Evolutionary conservation across 306 rosid genomes (phyloP).

Genomic region (Bauhinia variegata): DNA sequence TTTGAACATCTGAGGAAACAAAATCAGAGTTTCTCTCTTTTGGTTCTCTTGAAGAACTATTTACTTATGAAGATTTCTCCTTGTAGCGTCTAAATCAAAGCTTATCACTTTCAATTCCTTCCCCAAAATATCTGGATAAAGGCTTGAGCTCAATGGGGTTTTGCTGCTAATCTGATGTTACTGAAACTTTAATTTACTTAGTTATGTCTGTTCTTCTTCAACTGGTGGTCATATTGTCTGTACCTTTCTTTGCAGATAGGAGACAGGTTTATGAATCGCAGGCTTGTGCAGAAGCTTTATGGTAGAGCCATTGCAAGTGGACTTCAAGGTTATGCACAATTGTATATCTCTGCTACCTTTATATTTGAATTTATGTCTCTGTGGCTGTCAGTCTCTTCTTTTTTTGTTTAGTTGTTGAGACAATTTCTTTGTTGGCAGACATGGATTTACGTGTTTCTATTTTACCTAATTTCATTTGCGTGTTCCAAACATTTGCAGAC

Average conservation of each 20-base stretch:
- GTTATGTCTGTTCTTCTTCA: conserved; percentile 28
- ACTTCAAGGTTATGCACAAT: conserved; percentile 87
- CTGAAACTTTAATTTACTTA: conserved; percentile 7
- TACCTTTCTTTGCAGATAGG: conserved; percentile 66
- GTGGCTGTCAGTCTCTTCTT: conserved; percentile 15
- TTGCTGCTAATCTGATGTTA: conserved; percentile 15
- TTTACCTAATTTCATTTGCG: conserved; percentile 27
- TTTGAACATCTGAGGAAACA: no score
- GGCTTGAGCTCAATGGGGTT: conserved; percentile 9
- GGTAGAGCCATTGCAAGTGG: conserved; percentile 85
- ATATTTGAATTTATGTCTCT: conserved; percentile 18
- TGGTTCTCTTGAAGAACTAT: no score
- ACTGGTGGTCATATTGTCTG: conserved; percentile 19
- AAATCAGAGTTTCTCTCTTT: no score
- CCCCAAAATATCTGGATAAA: no score
- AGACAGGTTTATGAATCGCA: conserved; percentile 85
- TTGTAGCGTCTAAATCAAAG: no score
- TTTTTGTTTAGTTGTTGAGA: conserved; percentile 4
- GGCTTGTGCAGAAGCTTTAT: conserved; percentile 79
- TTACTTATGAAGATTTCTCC: no score
- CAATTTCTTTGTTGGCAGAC: conserved; percentile 7
- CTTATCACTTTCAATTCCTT: no score
- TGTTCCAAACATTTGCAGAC: conserved; percentile 62
- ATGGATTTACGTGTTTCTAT: background rate
- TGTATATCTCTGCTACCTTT: conserved; percentile 59